Evolutionary conservation across 2,329 filamentous ascomycete genomes (phyloP), one percentile per base, ranked within the genome.

Genomic region (Diaporthe vaccinii): DNA sequence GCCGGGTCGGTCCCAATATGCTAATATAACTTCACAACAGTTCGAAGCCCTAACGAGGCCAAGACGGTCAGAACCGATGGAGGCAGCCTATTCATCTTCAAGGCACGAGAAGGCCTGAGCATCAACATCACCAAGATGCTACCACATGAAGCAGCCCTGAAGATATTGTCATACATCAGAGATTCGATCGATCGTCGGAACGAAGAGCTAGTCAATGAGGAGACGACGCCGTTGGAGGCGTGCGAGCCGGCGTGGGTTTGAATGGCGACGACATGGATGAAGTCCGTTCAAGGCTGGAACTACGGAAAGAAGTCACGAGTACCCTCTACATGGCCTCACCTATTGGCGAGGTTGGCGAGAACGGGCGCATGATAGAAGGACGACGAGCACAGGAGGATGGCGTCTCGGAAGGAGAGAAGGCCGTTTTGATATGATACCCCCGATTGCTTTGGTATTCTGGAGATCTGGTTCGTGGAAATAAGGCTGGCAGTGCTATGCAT

Each of bases 121-220:
- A 75, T 83, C 55, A 77, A 82, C 70, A 78, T 80, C 39, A 80
- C 80, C n/a, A 65, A 65, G 14, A 78, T 76, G 75, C 58, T 61
- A 5, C 74, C 75, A 22, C 78, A 79, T 55, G 79, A 80, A 55
- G 79, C 79, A 44, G 80, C 81, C 22, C 74, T 82, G 68, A 76
- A 79, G 73, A 81, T 83, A 36, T 72, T 82, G 20, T 78, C 78
- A 25, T 80, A 80, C 49, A 76, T 80, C 41, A 78, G 77, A 34
- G 75, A 75, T 14, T 31, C 79, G 41, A 77, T 79, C 34, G 76
- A 44, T 17, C 79, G 77, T 57, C 74, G 75, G 22, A 78, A 77
- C 49, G 74, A 75, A 12, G 76, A 78, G 62, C 71, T 73, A 31
- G 75, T 74, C 58, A 76, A 73, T 41, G 51, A 74, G 46, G 78